Base-by-base conservation (phyloP, 2,329 filamentous ascomycete genomes). In the Aspergillus persii region DNA sequence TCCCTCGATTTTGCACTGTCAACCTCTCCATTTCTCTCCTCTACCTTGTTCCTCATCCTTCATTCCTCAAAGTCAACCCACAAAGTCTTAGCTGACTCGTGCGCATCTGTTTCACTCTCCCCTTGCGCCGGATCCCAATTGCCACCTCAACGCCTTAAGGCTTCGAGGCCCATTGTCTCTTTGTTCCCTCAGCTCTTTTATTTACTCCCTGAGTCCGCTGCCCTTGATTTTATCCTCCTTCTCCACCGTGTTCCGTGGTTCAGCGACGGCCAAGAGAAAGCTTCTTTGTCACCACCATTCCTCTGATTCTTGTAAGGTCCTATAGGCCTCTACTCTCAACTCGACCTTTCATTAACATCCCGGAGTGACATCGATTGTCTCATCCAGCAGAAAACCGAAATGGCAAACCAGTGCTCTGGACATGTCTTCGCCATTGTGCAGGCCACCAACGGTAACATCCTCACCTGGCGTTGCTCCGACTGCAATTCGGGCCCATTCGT, bases 391-490 rank as follows among this genome's bases (percentile, higher is more conserved):
- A 15, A 29, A 59, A 54, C 63, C 60, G 67, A 30, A 54, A 77
- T 77, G 74, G 74, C 74, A 58, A 76, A 76, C 62, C 74, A 76
- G 56, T 76, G 73, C 57, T 74, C 73, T 53, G 72, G 73, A 53
- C 75, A 77, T 58, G 60, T 67, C 39, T 77, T 77, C 58, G 70
- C 68, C 56, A 76, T 77, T 56, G 66, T 77, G 39, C 76, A 78
- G 62, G 69, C 72, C 9, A 74, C 73, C 50, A 77, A 78, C 61
- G 76, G 76, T 49, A 77, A 76, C 56, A 77, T 77, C 59, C 66
- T 78, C 56, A 74, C 73, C 53, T 78, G 76, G 76, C 71, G 74
- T n/a, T 78, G 76, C 64, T 77, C 74, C 4, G 72, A 76, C 62
- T 78, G 76, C 68, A 77, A 75, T 64, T 69, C 70, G 46, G 76